Base-by-base conservation (phyloP, 2,329 filamentous ascomycete species). In the Claviceps sp. region DNA sequence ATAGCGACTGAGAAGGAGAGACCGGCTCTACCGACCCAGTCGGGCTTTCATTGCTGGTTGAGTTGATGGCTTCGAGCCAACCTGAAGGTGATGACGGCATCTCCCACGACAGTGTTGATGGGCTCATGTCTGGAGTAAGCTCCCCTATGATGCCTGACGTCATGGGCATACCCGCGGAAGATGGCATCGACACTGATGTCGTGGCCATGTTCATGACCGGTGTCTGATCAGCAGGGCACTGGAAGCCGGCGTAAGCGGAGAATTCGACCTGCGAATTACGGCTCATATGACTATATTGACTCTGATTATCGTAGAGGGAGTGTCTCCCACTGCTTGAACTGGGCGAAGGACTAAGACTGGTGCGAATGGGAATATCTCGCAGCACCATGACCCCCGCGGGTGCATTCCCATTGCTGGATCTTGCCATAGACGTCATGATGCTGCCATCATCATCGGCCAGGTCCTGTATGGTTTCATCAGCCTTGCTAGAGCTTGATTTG, bases 1-100 rank as follows among this genome's bases (percentile, higher is more conserved):
- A 63, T 38, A 66, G 56, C 1, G 61, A 59, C 13, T 47, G 54
- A 4, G 43, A 2, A 1, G 20, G 41, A 36, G 56, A 50, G 2
- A 47, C 47, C 3, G 55, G 57, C 16, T 61, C 58, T 26, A 57
- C 26, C 16, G 58, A 58, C 2, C 59, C 56, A n/a, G 54, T 52
- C 3, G 62, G 55, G 45, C 59, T 60, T 42, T 53, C 58, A 40
- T 55, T 58, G 54, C 62, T 62, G 46, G 55, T 50, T 22, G 60
- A 57, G n/a, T 59, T 60, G 18, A 59, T 46, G 18, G 57, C 44
- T 11, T 62, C 62, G 40, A 60, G 54, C 61, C 62, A 63, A 26
- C 37, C 47, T 1, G 54, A 51, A 7, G 61, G 49, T 9, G 61
- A 59, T 11, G 52, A 50, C 6, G 55, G 52, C 49, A 58, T 34